Evolutionary conservation across 805 yeast genomes (phyloP), one percentile per base, ranked within the genome.

Genomic region (Saturnispora mendoncae): DNA sequence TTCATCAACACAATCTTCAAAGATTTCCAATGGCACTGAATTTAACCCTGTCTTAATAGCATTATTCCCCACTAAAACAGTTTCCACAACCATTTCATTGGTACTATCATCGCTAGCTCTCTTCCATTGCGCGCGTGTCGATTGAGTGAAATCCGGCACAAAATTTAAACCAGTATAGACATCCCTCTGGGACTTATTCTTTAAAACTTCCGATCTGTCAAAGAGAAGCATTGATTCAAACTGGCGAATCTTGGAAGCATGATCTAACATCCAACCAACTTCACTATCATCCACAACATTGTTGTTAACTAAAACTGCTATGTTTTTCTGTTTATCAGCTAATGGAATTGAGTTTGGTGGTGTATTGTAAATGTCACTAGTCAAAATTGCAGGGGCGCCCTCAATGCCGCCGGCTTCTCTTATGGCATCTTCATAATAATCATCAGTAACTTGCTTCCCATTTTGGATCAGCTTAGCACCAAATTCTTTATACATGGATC

Each of bases 401-500:
- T 78, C 76, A 14, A 72, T 70, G 23, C 76, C 81, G 28, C 86
- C 87, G 2, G 72, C 66, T 36, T 61, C 68, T 25, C 72, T 64
- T 0, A 78, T 76, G 43, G 61, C 56, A 33, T 68, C 73, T 55
- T 82, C 94, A 67, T 88, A 84, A 59, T 88, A 92, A 60, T 92
- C 98, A 64, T 92, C 98, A 10, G 66, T 69, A 23, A 84, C 81
- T 49, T 82, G 76, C 47, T 72, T 74, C 33, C 98, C 98, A 40
- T 84, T 82, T 17, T 76, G 72, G 29, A 92, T 68, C 38, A 88
- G 77, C 46, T 76, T 76, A 19, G 95, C 84, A 4, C 98, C 98
- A 67, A 92, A 90, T 62, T 88, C 97, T 49, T 87, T 72, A 63
- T 74, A 92, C 2, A 87, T 78, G 13, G 94, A 80, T 43, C 94